Evolutionary conservation across 1,139 yeast genomes (phyloP), one percentile per base, ranked within the genome.

Genomic region (Sugiyamaella castrensis): DNA sequence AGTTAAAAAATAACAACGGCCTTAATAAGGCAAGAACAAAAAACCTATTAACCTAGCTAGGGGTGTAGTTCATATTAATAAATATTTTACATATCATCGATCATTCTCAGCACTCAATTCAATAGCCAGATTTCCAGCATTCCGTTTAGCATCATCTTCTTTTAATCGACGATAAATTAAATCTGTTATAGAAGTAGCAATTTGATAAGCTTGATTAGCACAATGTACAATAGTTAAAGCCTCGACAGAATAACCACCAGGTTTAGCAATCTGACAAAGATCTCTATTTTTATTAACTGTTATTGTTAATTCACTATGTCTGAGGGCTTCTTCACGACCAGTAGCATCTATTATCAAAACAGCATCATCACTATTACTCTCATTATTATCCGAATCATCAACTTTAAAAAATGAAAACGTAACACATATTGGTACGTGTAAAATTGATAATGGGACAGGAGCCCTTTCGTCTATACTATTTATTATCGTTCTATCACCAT

Each of bases 361-460:
- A 11, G 85, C 92, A 34, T 71, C 71, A 51, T 76, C 67, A n/a
- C 55, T 55, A 7, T 52, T 54, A 38, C 52, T 52, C 10, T 47
- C 57, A 16, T 43, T 60, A 28, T 10, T 30, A 32, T 13, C 31
- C 37, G 36, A 40, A 2, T 47, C 51, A 6, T 39, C 48, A 9
- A 36, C 39, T 50, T 85, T 84, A 71, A 80, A 88, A 63, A 92
- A 87, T 35, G 89, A 84, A 69, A 87, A 89, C 0, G 96, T 84
- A n/a, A 89, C 81, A 67, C 96, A 88, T 41, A 92, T 78, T 1
- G 98, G 98, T 2, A 88, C 79, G 65, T 92, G 98, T 55, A 92
- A 71, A 13, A 92, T 79, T 46, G 95, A 84, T 50, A 92, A 73
- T 29, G 92, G 84, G 0, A 89, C 89, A 1, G 97, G 96, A 42